Evolutionary conservation across 257 asterid species (phyloP).

Genomic region (Cordia subcordata): DNA sequence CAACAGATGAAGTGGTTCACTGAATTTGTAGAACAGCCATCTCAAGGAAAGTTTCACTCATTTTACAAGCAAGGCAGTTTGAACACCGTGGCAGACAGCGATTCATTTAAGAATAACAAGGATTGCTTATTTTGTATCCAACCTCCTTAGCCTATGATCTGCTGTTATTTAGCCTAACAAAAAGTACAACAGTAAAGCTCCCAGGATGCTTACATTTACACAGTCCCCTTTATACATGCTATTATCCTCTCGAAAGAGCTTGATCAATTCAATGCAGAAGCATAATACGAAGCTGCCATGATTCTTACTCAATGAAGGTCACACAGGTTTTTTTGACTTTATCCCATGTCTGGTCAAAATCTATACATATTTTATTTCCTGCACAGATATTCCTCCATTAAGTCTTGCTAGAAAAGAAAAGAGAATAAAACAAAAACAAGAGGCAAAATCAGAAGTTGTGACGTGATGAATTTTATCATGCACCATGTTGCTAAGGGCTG

Average conservation of each 20-base stretch:
- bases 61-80: neutral
- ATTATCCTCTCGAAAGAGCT: neutral
- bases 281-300: neutral
- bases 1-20: too few species aligned
- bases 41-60: too few species aligned
- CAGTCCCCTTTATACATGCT: neutral
- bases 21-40: too few species aligned
- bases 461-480: too few species aligned
- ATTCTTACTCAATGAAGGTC: neutral
- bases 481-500: too few species aligned
- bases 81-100: too few species aligned
- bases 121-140: neutral
- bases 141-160: neutral
- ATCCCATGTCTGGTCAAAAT: neutral
- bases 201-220: neutral
- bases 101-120: too few species aligned
- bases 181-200: neutral
- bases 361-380: neutral
- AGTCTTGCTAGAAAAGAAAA: neutral
- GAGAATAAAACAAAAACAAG: too few species aligned
- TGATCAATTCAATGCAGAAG: neutral
- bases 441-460: too few species aligned
- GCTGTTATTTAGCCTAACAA: neutral
- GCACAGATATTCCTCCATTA: neutral
- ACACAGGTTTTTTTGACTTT: neutral